Evolutionary conservation across 2,329 filamentous ascomycete species (phyloP), one percentile per base, ranked within the genome.

Genomic region (Chaetothyriales sp.): DNA sequence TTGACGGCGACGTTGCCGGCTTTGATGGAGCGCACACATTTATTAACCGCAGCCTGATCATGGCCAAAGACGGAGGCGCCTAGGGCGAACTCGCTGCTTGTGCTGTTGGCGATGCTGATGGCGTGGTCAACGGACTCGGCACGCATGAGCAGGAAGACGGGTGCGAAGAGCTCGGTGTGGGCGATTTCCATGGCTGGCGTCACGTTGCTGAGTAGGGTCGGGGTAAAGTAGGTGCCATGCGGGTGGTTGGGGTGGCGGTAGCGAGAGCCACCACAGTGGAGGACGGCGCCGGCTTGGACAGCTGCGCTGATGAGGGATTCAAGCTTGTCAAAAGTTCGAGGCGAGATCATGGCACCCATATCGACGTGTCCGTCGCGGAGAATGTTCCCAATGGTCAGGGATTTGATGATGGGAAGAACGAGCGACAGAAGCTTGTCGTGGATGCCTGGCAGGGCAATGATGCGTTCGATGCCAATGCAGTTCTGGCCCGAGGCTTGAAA

Each of bases 1-100:
- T 98, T 98, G 59, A 98, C 79, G 20, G 87, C 81, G 0, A 96
- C 86, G 84, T 95, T 95, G 44, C 92, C 92, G 0, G 84, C 81
- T 55, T 83, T 79, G 48, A 95, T 74, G 20, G 79, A 78, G 18
- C 68, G 68, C 1, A 90, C 79, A 25, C 93, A 79, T 15, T 70
- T 70, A 15, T 75, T 67, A 1, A 95, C 72, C 47, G 79, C 75
- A 1, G 73, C 71, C 51, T 78, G 74, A 53, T 82, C 77, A 48
- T 76, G 73, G 32, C 89, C 92, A 65, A 93, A 95, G 39, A 98
- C 85, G 43, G 83, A 87, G 43, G 86, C 83, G 49, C 92, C 92
- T 44, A 98, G 84, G 2, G 84, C 89, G 64, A 92, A 96, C 49
- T 78, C 67, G 0, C 88, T 87, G 15, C 80, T 80, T 0, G 88